Base-by-base conservation (phyloP, 2,329 filamentous ascomycete species). In the Ceratocystis colombiana region DNA sequence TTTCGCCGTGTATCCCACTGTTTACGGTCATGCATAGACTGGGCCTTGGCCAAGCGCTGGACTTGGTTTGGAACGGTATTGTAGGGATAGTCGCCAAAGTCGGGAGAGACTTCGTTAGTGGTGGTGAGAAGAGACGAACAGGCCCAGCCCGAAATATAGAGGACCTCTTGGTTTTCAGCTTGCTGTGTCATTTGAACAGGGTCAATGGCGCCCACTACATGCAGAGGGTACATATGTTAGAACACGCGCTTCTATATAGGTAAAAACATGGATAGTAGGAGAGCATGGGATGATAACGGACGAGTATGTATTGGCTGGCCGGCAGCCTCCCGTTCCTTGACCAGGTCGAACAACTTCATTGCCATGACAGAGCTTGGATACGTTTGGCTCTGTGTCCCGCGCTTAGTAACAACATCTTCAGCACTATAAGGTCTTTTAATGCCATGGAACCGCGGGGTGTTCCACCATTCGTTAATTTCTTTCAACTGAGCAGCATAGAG, bases 171-270 rank as follows among this genome's bases (percentile, higher is more conserved):
- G 77, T 97, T 89, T 5, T 89, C 84, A 17, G 94, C 94, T 79
- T 97, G 94, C 76, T 99, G 94, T 62, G 94, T 96, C 94, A 99
- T 97, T 78, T 99, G 94, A 10, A 97, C 86, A n/a, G 94, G 94
- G 74, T 99, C 94, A 76, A 99, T 95, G 68, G 92, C 94, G 71
- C 94, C 94, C 88, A 99, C 89, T 93, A 69, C 61, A 48, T 0
- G 64, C 12, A 10, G 7, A 45, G 33, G 33, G 15, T 15, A 25
- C 10, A 5, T 5, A 20, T 66, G 69, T 72, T 66, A 71, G 69
- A 44, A 3, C 30, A 28, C 45, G n/a, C 20, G n/a, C 64, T 59
- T 59, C 20, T 12, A 41, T 62, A 3, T 63, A 25, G 28, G 33
- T 17, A 33, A 7, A 48, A 15, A 17, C n/a, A 55, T 41, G 22